Evolutionary conservation across 768 basidiomycete species (phyloP), one percentile per base, ranked within the genome.

Genomic region (Kwoniella newhampshirensis): DNA sequence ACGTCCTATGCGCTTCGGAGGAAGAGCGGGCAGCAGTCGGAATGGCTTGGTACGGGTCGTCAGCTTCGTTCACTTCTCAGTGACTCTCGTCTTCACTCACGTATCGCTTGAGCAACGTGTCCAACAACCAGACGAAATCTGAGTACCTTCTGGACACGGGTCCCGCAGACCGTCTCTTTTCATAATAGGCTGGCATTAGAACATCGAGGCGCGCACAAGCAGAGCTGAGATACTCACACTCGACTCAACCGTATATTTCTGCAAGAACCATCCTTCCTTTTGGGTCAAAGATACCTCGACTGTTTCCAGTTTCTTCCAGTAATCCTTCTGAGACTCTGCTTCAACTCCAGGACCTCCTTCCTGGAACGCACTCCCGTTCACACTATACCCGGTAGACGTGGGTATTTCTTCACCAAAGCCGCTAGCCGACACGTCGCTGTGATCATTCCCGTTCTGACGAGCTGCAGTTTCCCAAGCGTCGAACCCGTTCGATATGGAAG

Each of bases 1-100:
- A 91, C 90, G 85, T 75, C 89, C 89, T 60, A 98, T 81, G 43
- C 91, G 83, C 76, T 98, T 98, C 0, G 96, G 96, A 15, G 96
- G 96, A 27, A 98, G 78, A 2, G 84, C 78, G 17, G 89, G 86
- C 62, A 97, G 82, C 23, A 98, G 79, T 44, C 96, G 85, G 82
- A 97, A 98, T 1, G 96, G 93, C 79, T 77, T 59, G 21, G 12
- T n/a, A 55, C 32, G 4, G 21, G 28, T 25, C 17, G 8, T 50
- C 42, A 39, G 49, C 32, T 17, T 28, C 20, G 25, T 3, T 17
- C 2, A 39, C 11, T 18, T 0, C 23, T 18, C 20, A 5, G 18
- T 18, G 45, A 18, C 9, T 20, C 23, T 25, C 12, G 21, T 17
- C 1, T 32, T 17, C 18, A 59, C 68, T 59, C 39, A 73, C 71